Conservation (phyloP, 345 rosid genomes). For the Balakata baccata region DNA sequence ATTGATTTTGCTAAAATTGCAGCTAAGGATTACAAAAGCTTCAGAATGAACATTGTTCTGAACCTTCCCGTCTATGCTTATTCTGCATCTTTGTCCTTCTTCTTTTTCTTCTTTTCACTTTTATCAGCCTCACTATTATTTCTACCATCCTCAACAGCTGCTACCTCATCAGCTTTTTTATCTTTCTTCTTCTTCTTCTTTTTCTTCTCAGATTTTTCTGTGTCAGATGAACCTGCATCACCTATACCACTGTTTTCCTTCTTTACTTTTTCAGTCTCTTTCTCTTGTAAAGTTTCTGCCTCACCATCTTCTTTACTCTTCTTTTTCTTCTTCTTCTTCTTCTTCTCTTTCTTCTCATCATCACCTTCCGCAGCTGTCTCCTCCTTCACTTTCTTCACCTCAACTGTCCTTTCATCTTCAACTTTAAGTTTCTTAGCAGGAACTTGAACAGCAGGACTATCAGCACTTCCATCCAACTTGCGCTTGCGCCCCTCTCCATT, state of each 20-base stretch:
- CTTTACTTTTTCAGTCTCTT: constrained; percentile 33
- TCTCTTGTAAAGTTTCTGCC: constrained; percentile 26
- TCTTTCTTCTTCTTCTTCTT: constrained; percentile 75
- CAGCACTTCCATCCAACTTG: constrained; percentile 44
- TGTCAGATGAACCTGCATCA: constrained; percentile 35
- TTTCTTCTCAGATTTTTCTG: constrained; percentile 55
- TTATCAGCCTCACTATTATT: constrained; percentile 40
- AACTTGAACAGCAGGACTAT: constrained; percentile 35
- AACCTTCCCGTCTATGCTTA: background rate
- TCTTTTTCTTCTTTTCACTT: constrained; percentile 67
- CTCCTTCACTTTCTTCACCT: constrained; percentile 29
- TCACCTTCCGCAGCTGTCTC: constrained; percentile 31
- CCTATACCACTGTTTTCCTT: constrained; percentile 48
- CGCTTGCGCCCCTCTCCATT: constrained; percentile 50
- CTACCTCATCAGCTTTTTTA: constrained; percentile 46
- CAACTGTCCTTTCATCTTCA: constrained; percentile 30
- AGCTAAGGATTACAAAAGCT: constrained; percentile 15
- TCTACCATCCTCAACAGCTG: constrained; percentile 32
- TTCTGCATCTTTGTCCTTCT: constrained; percentile 47
- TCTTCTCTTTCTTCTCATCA: constrained; percentile 49
- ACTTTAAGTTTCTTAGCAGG: constrained; percentile 55
- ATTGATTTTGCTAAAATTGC: constrained; percentile 16
- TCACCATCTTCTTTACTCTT: constrained; percentile 43
- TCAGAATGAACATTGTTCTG: constrained; percentile 1
- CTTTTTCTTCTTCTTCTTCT: constrained; percentile 58